A percentile compares a stretch with the other conserved stretches of the same genome.
These are phyloP conservation scores for Blastocystis sp. DNA, from an alignment of 352 stramenopile genomes.

Conservation along the genomic window DNA sequence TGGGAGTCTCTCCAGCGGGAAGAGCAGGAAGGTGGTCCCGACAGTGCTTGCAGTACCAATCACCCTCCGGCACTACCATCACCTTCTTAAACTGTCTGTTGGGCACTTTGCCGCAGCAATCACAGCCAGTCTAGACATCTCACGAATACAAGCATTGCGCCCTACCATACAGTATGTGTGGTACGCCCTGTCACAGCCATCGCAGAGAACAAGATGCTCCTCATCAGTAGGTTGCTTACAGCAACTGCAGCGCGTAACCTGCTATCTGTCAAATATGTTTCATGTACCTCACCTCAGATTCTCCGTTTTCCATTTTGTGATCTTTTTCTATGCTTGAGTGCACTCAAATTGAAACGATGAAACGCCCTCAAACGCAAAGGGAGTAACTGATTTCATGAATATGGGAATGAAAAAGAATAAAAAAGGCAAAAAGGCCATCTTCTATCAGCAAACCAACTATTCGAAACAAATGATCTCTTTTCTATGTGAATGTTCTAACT, in stretches of 20 bases:
- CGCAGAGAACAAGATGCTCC: constrained; percentile 32
- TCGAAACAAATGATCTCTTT: no score
- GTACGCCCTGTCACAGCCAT: constrained; percentile 46
- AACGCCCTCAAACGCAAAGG: no score
- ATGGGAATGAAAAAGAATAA: no score
- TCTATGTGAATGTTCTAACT: no score
- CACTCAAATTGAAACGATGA: not conserved
- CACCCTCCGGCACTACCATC: constrained; percentile 17
- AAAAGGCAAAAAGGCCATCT: no score
- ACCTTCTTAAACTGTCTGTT: constrained; percentile 50
- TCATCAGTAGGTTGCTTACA: constrained; percentile 41
- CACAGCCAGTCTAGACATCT: constrained; percentile 33
- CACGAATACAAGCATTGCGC: not conserved
- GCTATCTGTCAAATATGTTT: not conserved
- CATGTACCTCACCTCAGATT: not conserved
- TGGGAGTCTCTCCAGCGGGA: constrained; percentile 15
- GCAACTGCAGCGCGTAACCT: constrained; percentile 1
- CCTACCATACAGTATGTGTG: constrained; percentile 56
- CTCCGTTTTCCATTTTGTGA: not conserved
- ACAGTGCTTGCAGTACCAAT: constrained; percentile 55
- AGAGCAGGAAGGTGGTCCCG: constrained; percentile 38
- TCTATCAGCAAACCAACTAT: no score
- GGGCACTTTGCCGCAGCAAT: constrained; percentile 41
- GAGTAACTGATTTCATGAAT: no score
- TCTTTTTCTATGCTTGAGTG: not conserved